A percentile compares a stretch with the other conserved stretches of the same genome.
These are phyloP conservation scores for Penstemon barbatus DNA, from an alignment of 257 asterid genomes.

Conservation along the genomic window DNA sequence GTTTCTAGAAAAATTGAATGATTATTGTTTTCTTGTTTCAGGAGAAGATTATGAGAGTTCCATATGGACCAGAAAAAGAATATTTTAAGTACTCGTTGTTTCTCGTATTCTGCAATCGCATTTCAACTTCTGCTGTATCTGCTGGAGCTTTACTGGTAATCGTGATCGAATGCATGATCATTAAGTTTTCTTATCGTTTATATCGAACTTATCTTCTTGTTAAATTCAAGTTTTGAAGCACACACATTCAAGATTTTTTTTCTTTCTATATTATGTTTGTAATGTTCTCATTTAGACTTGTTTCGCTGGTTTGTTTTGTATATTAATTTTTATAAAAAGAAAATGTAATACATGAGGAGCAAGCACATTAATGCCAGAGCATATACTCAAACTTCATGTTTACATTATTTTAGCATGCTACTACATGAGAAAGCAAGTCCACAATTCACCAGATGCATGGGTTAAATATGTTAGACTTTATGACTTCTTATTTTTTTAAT, in stretches of 20 bases:
- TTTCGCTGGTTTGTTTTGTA: too few relatives aligned
- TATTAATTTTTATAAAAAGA: too few relatives aligned
- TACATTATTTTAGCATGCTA: background rate
- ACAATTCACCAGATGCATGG: conserved; percentile 5
- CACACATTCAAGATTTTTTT: background rate
- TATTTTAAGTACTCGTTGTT: conserved; percentile 78
- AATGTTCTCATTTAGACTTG: too few relatives aligned
- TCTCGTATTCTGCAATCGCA: conserved; percentile 98
- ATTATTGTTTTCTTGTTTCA: conserved; percentile 42
- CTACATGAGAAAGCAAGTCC: background rate
- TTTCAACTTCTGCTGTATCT: conserved; percentile 90
- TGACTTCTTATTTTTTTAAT: conserved; percentile 10
- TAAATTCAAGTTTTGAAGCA: conserved; percentile 1
- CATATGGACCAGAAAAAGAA: conserved; percentile 84
- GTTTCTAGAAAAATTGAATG: conserved; percentile 23
- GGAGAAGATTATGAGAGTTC: conserved; percentile 98
- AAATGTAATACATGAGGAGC: too few relatives aligned
- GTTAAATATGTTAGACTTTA: conserved; percentile 2
- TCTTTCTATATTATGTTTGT: too few relatives aligned
- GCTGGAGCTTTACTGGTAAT: conserved; percentile 82
- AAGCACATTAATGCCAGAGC: too few relatives aligned
- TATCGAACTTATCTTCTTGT: conserved; percentile 16
- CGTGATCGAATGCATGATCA: conserved; percentile 17
- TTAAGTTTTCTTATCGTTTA: conserved; percentile 23
- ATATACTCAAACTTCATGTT: background rate